Evolutionary conservation across 306 rosid genomes (phyloP), one percentile per base, ranked within the genome.

Genomic region (Delonix regia): DNA sequence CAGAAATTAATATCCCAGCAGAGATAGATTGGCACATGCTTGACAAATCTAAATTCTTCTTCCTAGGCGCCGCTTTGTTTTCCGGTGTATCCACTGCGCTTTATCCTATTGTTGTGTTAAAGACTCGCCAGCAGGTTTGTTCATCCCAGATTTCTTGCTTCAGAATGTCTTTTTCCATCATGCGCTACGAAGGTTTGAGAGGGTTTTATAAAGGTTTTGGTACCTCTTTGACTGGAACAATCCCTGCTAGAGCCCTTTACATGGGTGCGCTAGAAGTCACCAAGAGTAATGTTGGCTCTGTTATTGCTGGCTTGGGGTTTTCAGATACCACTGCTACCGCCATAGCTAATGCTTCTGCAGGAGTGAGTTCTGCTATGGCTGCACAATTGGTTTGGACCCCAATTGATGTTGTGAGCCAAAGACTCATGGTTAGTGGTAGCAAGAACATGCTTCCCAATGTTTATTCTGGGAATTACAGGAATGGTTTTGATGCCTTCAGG

Each of bases 351-450:
- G 99, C 91, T 9, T 86, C 94, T 4, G 99, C 98, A 0, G 99
- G 98, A 15, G 75, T 95, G 38, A 86, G 87, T 51, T 92, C 99
- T 13, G 99, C 99, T 56, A 88, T 91, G 95, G 92, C 99, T 4
- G 99, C 99, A 0, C 99, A 95, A 28, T 74, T 95, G 56, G 98
- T 95, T 16, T 95, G 99, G 99, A 95, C 99, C 38, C 99, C 99
- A 0, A 73, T 95, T 39, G 99, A 95, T 86, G 96, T 95, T 19
- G 98, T 95, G 45, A 95, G 97, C 79, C 99, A 95, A 38, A 84
- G 99, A 63, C 90, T 95, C 3, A 95, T 95, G 99, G 96, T 95
- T 77, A 45, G 33, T 1, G 49, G 55, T 18, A 25, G 67, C 67
- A 86, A 82, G 8, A 80, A 55, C 79, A 67, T 66, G 2, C 74